These are phyloP conservation scores for Craspedostauros australis DNA, from an alignment of 108 stramenopile species.

Conservation along the genomic window DNA sequence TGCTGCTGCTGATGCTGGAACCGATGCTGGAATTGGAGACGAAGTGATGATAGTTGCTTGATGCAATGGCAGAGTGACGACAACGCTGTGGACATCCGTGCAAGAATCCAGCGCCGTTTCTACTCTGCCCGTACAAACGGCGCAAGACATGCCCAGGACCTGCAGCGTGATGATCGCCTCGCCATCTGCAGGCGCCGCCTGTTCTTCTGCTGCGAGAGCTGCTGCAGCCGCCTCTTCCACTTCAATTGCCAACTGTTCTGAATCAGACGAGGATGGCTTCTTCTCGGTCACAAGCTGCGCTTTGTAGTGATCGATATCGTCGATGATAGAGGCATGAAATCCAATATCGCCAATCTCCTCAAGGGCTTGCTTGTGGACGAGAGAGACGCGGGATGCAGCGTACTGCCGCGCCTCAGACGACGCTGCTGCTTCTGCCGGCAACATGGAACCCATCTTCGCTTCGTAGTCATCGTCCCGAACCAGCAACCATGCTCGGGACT, in stretches of 20 bases:
- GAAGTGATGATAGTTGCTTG: conserved; percentile 36
- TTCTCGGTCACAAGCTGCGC: conserved; percentile 1
- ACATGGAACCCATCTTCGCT: conserved; percentile 5
- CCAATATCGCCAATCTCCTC: conserved; percentile 55
- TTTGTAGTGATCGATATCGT: conserved; percentile 8
- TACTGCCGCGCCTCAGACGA: no score
- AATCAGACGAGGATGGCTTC: background rate
- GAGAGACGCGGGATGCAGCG: no score
- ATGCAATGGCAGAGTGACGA: conserved; percentile 42
- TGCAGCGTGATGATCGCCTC: conserved; percentile 28
- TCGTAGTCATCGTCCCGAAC: background rate
- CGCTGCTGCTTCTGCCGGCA: no score
- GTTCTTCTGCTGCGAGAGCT: background rate
- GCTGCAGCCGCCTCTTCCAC: background rate
- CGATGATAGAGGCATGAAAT: conserved; percentile 41
- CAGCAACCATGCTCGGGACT: background rate
- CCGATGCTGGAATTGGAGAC: no score
- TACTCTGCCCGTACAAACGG: conserved; percentile 62
- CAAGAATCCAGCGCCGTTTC: conserved; percentile 34
- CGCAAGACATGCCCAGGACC: conserved; percentile 63
- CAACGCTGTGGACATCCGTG: conserved; percentile 22
- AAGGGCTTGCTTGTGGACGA: conserved; percentile 29
- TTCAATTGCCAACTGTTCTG: background rate
- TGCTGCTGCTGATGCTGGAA: no score
- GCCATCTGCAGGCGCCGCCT: conserved; percentile 2